Conservation (phyloP, 495 filamentous ascomycete species). For the Bathelium albidoporum region DNA sequence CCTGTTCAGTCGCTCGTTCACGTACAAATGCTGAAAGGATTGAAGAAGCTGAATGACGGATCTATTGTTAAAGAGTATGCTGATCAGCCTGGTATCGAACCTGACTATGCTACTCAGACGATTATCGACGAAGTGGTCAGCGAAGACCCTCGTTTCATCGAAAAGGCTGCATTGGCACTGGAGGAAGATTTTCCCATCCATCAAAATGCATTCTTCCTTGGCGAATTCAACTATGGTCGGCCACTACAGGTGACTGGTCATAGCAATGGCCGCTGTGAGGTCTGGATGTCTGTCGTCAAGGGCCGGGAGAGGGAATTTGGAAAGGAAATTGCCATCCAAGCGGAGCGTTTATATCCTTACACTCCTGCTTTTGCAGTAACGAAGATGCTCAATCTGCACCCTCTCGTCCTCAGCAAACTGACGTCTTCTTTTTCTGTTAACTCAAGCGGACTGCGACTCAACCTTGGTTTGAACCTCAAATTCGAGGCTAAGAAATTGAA, state of each 20-base stretch:
- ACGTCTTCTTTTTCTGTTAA: constrained; percentile 84
- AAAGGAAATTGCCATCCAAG: constrained; percentile 52
- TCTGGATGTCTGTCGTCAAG: constrained; percentile 59
- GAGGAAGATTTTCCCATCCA: constrained; percentile 84
- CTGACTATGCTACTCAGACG: constrained; percentile 80
- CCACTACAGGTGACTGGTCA: constrained; percentile 77
- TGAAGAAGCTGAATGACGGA: constrained; percentile 83
- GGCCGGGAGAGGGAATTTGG: constrained; percentile 74
- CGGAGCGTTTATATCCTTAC: constrained; percentile 62
- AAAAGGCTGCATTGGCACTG: constrained; percentile 72
- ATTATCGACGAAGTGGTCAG: constrained; percentile 85
- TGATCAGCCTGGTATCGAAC: constrained; percentile 77
- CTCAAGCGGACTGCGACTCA: constrained; percentile 65
- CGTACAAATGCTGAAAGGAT: constrained; percentile 83
- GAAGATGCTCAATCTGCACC: constrained; percentile 66
- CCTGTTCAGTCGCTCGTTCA: constrained; percentile 79
- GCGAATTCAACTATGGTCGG: constrained; percentile 85
- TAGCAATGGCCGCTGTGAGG: constrained; percentile 52
- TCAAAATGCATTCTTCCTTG: constrained; percentile 85
- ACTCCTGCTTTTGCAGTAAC: constrained; percentile 79
- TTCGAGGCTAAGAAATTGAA: constrained; percentile 93
- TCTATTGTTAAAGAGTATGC: constrained; percentile 90
- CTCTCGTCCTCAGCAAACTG: constrained; percentile 86
- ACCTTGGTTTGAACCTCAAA: constrained; percentile 91
- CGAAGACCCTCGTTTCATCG: constrained; percentile 86